Percentiles rank a stretch among this genome's conserved stretches.
phyloP scores from a whole-genome alignment of 768 basidiomycete genomes.

The Podaxis carcinomalis region DNA sequence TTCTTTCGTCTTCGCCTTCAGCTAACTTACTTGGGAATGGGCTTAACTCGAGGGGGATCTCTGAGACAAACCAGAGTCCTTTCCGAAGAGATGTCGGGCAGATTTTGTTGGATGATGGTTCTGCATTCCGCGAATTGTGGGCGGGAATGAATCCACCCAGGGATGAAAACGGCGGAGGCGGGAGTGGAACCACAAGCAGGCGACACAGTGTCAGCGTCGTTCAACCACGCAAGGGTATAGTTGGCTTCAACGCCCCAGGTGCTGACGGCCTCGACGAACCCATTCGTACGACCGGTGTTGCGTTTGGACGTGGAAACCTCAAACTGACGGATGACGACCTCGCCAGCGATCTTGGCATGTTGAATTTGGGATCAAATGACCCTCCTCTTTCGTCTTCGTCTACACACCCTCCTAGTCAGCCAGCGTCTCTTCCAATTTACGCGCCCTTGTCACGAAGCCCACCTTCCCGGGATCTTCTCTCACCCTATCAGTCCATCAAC shows the following conservation, averaged over 20 bases:
- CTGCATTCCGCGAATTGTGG: conserved; percentile 73
- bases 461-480: conserved; percentile 45
- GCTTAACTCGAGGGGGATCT: conserved; percentile 20
- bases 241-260: conserved; percentile 65
- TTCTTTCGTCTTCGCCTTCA: conserved; percentile 43
- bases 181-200: conserved; percentile 79
- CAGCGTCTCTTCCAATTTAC: conserved; percentile 74
- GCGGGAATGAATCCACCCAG: conserved; percentile 60
- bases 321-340: conserved; percentile 80
- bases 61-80: conserved; percentile 75
- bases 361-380: conserved; percentile 51
- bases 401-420: conserved; percentile 57
- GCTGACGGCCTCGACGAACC: conserved; percentile 33
- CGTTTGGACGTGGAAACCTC: conserved; percentile 51
- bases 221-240: conserved; percentile 63
- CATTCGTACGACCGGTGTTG: conserved; percentile 25
- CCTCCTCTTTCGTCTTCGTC: conserved; percentile 35
- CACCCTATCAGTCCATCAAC: conserved; percentile 55
- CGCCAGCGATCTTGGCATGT: conserved; percentile 60
- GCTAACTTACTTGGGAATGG: conserved; percentile 42
- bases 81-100: conserved; percentile 82
- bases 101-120: conserved; percentile 71
- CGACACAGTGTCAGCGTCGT: conserved; percentile 83
- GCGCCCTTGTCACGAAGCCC: conserved; percentile 65
- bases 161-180: conserved; percentile 57